phyloP scores from a whole-genome alignment of 768 basidiomycete species.

The Collybia mongolica region DNA sequence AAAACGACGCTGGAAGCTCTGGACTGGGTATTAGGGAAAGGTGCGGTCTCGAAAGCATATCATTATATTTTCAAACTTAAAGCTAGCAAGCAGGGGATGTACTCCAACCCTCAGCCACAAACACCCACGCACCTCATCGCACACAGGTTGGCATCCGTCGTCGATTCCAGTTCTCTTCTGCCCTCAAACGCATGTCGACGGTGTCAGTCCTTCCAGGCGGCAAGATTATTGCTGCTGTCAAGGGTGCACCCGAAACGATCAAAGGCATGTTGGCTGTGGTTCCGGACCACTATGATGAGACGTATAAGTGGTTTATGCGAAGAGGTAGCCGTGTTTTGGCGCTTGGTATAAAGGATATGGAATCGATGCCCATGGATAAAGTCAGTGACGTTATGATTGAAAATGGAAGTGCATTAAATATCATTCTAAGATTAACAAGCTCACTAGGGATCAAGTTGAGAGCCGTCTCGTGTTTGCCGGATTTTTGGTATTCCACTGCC shows the following conservation, averaged over 20 bases:
- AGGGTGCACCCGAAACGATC: constrained; percentile 97
- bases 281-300: constrained; percentile 86
- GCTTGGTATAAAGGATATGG: constrained; percentile 84
- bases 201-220: constrained; percentile 65
- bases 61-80: too few relatives aligned
- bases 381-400: constrained; percentile 35
- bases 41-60: constrained; percentile 28
- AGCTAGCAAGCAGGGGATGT: constrained; percentile 50
- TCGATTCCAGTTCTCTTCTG: constrained; percentile 97
- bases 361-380: constrained; percentile 66
- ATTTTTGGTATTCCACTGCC: constrained; percentile 98
- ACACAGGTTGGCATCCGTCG: constrained; percentile 74
- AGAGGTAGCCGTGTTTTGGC: constrained; percentile 93
- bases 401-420: neutral
- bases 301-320: constrained; percentile 92
- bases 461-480: constrained; percentile 82
- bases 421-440: constrained; percentile 72
- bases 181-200: constrained; percentile 97
- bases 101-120: constrained; percentile 51
- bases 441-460: constrained; percentile 83
- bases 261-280: constrained; percentile 77
- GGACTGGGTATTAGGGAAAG: constrained; percentile 80
- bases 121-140: constrained; percentile 51
- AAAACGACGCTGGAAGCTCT: constrained; percentile 92
- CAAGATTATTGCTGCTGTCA: constrained; percentile 70